Percentiles rank a stretch among this genome's conserved stretches.
Conservation (phyloP, 2,329 filamentous ascomycete species). For the Cladophialophora yegresii region DNA sequence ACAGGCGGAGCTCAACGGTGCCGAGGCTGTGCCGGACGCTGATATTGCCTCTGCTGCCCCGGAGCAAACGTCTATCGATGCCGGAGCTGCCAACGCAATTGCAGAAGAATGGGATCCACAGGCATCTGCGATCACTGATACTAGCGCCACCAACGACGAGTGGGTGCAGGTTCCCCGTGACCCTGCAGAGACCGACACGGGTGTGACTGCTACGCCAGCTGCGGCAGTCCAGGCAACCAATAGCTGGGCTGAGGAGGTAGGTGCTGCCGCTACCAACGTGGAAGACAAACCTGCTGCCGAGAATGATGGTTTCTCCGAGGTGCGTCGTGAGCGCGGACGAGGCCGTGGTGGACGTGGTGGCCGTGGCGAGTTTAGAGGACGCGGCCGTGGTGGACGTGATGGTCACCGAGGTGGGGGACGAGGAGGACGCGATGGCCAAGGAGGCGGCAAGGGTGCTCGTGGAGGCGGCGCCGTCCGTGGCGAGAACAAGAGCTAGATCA, state of each 20-base stretch:
- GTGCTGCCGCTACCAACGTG: conserved; percentile 50
- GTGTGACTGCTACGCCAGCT: conserved; percentile 62
- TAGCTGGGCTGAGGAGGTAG: conserved; percentile 82
- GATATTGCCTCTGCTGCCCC: conserved; percentile 38
- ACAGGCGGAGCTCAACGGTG: conserved; percentile 43
- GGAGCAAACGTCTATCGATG: conserved; percentile 45
- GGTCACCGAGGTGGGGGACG: conserved; percentile 38
- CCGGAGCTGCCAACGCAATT: conserved; percentile 48
- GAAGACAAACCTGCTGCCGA: conserved; percentile 38
- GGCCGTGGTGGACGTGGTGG: conserved; percentile 41
- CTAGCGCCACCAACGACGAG: conserved; percentile 56
- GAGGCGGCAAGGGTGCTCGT: conserved; percentile 24
- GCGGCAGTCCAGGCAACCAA: conserved; percentile 57
- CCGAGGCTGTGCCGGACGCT: conserved; percentile 50
- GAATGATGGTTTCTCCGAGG: conserved; percentile 44
- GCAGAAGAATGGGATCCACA: conserved; percentile 61
- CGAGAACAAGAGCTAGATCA: conserved; percentile 26
- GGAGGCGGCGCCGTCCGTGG: conserved; percentile 28
- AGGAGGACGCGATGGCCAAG: conserved; percentile 18
- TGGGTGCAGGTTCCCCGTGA: conserved; percentile 78
- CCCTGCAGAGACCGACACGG: conserved; percentile 71
- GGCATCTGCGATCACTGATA: conserved; percentile 50
- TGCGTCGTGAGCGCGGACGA: conserved; percentile 44
- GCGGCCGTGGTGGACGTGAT: conserved; percentile 44
- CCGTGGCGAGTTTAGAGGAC: conserved; percentile 40